Evolutionary conservation across 2,329 filamentous ascomycete genomes (phyloP), one percentile per base, ranked within the genome.

Genomic region (Cercospora zeae-maydis): DNA sequence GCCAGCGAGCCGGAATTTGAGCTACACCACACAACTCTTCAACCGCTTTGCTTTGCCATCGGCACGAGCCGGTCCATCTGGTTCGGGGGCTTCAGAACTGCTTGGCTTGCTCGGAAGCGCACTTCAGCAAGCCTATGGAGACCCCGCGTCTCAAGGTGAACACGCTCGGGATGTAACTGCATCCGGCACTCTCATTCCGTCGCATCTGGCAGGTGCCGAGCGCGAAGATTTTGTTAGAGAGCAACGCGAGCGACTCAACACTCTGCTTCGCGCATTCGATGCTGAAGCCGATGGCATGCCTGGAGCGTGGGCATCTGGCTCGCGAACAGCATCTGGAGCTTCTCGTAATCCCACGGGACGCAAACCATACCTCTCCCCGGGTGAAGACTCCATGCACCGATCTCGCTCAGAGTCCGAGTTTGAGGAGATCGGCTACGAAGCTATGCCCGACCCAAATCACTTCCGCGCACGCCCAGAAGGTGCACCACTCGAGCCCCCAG

Each of bases 371-470:
- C 69, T 70, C 13, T 65, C 68, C 10, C 63, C 66, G 11, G 58
- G 62, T 16, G 66, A 69, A 9, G 55, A 59, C 77, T 70, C 64
- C 47, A 78, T 96, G 71, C 88, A 86, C 70, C 93, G 93, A 79
- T 93, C 90, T 73, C 87, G 87, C 67, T 96, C 91, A 75, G 92
- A 96, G 74, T 86, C 85, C 19, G 93, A 96, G 70, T 97, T 97
- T 73, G 92, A 96, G 63, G 74, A 76, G 59, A 67, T 76, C 2
- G 72, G 69, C 10, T 75, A 75, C 51, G 75, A 76, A 64, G 63
- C 73, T 13, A 74, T 76, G 70, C 73, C 74, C n/a, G 73, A 75
- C 59, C 74, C 71, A 21, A 71, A 73, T 56, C 67, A 70, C 34
- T 74, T 67, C 55, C 59, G 64, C 21, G 63, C 63, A 6, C 65